These are phyloP conservation scores for Escovopsis sp. DNA, from an alignment of 2,329 filamentous ascomycete genomes.

Conservation along the genomic window DNA sequence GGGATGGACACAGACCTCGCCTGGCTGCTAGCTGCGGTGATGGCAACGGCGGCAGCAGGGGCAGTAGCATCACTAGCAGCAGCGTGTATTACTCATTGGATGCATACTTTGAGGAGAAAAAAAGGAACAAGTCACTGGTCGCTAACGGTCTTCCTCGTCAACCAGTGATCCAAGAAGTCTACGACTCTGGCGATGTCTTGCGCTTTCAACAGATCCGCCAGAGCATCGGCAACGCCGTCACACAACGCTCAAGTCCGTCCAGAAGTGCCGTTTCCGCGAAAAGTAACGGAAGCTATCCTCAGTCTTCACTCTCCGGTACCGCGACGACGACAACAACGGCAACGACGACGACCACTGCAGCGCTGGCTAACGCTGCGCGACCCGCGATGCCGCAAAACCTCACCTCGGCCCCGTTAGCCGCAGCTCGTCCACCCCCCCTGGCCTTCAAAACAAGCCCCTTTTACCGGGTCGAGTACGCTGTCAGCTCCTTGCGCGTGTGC, in stretches of 20 bases:
- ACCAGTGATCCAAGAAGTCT: slow-evolving; percentile 27
- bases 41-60: no score
- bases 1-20: no score
- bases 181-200: slow-evolving; percentile 20
- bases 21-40: no score
- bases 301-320: slow-evolving; percentile 5
- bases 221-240: slow-evolving; percentile 22
- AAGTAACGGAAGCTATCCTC: slow-evolving; percentile 2
- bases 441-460: slow-evolving; percentile 65
- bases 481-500: slow-evolving; percentile 52
- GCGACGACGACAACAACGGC: slow-evolving; percentile 2
- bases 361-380: no score
- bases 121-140: no score
- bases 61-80: no score
- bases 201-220: slow-evolving; percentile 29
- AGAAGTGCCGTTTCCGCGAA: slow-evolving; percentile 4
- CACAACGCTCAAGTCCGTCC: slow-evolving; percentile 14
- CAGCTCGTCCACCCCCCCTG: slow-evolving; percentile 9
- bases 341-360: no score
- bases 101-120: no score
- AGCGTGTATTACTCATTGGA: no score
- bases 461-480: slow-evolving; percentile 51
- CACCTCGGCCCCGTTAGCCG: slow-evolving; percentile 5
- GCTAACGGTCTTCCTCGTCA: not conserved
- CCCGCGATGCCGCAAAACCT: slow-evolving; percentile 4